Percentiles rank a stretch among this genome's conserved stretches.
phyloP scores from a whole-genome alignment of 1,284 basidiomycete species.

The Ustilago hordei region DNA sequence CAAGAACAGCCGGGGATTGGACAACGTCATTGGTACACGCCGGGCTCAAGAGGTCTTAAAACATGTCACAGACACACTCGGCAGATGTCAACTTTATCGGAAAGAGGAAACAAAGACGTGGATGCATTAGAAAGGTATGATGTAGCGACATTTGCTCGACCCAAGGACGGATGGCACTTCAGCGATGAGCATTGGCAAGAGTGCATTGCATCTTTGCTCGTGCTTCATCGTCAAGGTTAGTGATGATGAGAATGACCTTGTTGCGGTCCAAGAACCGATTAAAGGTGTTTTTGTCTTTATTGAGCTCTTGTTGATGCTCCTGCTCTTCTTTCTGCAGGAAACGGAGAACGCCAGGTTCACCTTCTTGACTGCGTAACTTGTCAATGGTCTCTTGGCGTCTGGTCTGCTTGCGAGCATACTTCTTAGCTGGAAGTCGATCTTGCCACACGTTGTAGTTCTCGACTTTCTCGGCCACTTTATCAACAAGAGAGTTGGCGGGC shows the following conservation, averaged over 20 bases:
- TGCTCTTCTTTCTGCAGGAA: conserved; percentile 13
- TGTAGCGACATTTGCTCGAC: neutral
- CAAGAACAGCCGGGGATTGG: too few relatives aligned
- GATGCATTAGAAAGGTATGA: neutral
- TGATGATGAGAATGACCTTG: conserved; percentile 28
- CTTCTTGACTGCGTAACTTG: neutral
- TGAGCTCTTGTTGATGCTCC: neutral
- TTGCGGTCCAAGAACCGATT: conserved; percentile 12
- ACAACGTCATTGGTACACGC: too few relatives aligned
- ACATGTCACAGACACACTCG: too few relatives aligned
- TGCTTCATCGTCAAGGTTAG: conserved; percentile 10
- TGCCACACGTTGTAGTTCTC: conserved; percentile 34
- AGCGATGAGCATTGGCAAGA: conserved; percentile 3
- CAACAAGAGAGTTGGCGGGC: conserved; percentile 4
- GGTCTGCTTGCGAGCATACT: conserved; percentile 7
- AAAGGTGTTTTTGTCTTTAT: conserved; percentile 7
- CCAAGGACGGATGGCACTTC: neutral
- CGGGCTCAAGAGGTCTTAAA: too few relatives aligned
- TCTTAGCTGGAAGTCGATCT: conserved; percentile 33
- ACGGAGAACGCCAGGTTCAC: conserved; percentile 4
- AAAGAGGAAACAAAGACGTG: too few relatives aligned
- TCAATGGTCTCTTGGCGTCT: conserved; percentile 17
- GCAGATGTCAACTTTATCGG: too few relatives aligned
- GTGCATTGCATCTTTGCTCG: conserved; percentile 11
- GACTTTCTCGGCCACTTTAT: conserved; percentile 15